Evolutionary conservation across 2,329 filamentous ascomycete species (phyloP).

Genomic region (Sodiomyces alkalinus): DNA sequence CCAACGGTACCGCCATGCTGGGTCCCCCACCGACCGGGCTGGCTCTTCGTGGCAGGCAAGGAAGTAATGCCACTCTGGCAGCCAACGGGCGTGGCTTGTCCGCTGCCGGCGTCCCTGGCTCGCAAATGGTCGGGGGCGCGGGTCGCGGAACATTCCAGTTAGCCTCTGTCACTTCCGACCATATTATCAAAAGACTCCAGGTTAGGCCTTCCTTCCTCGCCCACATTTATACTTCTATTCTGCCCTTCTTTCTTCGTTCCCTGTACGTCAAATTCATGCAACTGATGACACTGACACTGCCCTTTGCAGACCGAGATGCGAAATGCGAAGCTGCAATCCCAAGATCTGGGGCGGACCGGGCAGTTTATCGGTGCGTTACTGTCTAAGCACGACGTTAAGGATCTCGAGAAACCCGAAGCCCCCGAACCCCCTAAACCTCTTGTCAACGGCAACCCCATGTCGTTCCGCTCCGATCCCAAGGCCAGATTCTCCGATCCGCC

Average conservation of each 20-base stretch:
- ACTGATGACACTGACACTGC: too few species aligned
- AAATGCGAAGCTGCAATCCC: conserved; percentile 71
- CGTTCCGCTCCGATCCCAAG: conserved; percentile 59
- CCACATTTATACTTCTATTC: too few species aligned
- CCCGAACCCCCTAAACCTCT: conserved; percentile 32
- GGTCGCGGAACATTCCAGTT: conserved; percentile 77
- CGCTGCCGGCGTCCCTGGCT: conserved; percentile 30
- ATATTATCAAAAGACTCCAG: conserved; percentile 77
- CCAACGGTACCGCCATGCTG: conserved; percentile 58
- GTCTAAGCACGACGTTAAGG: conserved; percentile 52
- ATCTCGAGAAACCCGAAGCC: conserved; percentile 34
- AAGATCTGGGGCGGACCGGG: conserved; percentile 69
- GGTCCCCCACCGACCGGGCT: conserved; percentile 36
- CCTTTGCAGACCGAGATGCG: conserved; percentile 66
- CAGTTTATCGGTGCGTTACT: conserved; percentile 68
- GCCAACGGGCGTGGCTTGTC: conserved; percentile 47
- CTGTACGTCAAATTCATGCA: too few species aligned
- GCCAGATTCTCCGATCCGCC: conserved; percentile 84
- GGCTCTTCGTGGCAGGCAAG: conserved; percentile 54
- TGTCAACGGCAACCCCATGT: conserved; percentile 34
- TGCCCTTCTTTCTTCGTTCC: background rate
- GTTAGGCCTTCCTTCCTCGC: too few species aligned
- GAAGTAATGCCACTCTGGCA: conserved; percentile 48
- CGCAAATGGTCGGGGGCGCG: conserved; percentile 41
- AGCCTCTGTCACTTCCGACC: conserved; percentile 81